Evolutionary conservation across 1,284 basidiomycete genomes (phyloP).

Genomic region (Ustilago loliicola): DNA sequence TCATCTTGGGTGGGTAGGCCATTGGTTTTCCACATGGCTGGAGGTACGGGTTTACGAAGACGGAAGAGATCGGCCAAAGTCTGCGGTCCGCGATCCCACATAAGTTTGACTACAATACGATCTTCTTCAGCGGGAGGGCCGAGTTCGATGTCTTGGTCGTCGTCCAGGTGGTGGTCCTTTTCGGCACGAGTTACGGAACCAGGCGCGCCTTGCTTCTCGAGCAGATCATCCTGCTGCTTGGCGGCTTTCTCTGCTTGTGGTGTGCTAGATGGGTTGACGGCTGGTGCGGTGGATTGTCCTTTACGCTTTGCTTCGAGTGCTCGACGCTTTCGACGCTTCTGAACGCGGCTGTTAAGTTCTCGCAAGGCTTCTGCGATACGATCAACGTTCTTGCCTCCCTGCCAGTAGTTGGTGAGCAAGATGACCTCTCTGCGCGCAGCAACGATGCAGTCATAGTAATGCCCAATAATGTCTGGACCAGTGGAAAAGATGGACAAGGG

Average conservation of each 20-base stretch:
- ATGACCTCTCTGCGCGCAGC: constrained; percentile 65
- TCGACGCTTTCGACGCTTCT: constrained; percentile 36
- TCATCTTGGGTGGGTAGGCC: constrained; percentile 63
- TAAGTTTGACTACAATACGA: constrained; percentile 66
- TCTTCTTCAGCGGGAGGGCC: constrained; percentile 47
- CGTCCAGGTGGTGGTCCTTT: constrained; percentile 23
- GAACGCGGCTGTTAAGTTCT: constrained; percentile 59
- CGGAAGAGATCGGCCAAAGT: constrained; percentile 67
- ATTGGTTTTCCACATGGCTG: constrained; percentile 63
- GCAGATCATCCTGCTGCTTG: constrained; percentile 30
- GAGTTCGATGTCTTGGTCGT: constrained; percentile 39
- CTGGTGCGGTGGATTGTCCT: constrained; percentile 6
- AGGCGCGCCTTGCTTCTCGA: constrained; percentile 40
- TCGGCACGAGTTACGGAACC: constrained; percentile 37
- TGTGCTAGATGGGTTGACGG: constrained; percentile 20
- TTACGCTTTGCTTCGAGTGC: constrained; percentile 30
- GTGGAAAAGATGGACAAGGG: constrained; percentile 69
- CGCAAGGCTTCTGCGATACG: constrained; percentile 65
- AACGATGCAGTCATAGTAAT: constrained; percentile 70
- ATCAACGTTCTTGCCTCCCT: constrained; percentile 67
- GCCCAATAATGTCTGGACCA: constrained; percentile 69
- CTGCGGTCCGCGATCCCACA: constrained; percentile 70
- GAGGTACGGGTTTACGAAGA: constrained; percentile 61
- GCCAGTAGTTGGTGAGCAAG: constrained; percentile 70
- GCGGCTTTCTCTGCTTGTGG: constrained; percentile 32